phyloP scores from a whole-genome alignment of 1,284 basidiomycete genomes.

The Schizopora paradoxa region DNA sequence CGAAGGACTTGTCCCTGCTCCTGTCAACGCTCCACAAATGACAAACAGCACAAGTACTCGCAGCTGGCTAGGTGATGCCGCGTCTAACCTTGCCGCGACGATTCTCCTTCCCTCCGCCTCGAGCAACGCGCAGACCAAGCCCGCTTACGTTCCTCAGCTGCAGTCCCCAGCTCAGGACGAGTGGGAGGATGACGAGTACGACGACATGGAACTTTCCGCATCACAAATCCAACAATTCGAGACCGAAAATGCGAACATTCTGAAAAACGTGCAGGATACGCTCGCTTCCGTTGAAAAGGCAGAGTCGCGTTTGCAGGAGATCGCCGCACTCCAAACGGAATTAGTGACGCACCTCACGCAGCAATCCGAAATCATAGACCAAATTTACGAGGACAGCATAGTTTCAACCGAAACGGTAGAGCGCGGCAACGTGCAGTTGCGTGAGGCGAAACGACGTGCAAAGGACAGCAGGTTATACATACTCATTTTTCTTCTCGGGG shows the following conservation, averaged over 20 bases:
- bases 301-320: slow-evolving; percentile 83
- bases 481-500: slow-evolving; percentile 80
- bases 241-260: slow-evolving; percentile 79
- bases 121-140: slow-evolving; percentile 23
- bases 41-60: slow-evolving; percentile 28
- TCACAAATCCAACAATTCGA: slow-evolving; percentile 91
- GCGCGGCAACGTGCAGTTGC: slow-evolving; percentile 81
- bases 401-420: slow-evolving; percentile 78
- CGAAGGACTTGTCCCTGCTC: slow-evolving; percentile 35
- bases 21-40: slow-evolving; percentile 23
- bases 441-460: slow-evolving; percentile 75
- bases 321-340: slow-evolving; percentile 85
- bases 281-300: slow-evolving; percentile 84
- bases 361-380: slow-evolving; percentile 87
- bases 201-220: slow-evolving; percentile 69
- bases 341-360: slow-evolving; percentile 79
- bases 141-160: slow-evolving; percentile 23
- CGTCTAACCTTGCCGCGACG: slow-evolving; percentile 57
- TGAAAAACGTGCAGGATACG: slow-evolving; percentile 77
- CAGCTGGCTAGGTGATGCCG: slow-evolving; percentile 63
- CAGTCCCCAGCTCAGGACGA: slow-evolving; percentile 35
- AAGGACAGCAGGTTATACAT: slow-evolving; percentile 81
- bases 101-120: slow-evolving; percentile 44
- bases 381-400: slow-evolving; percentile 85
- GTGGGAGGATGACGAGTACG: slow-evolving; percentile 40